phyloP scores from a whole-genome alignment of 306 rosid genomes.

The Dicorynia guianensis region DNA sequence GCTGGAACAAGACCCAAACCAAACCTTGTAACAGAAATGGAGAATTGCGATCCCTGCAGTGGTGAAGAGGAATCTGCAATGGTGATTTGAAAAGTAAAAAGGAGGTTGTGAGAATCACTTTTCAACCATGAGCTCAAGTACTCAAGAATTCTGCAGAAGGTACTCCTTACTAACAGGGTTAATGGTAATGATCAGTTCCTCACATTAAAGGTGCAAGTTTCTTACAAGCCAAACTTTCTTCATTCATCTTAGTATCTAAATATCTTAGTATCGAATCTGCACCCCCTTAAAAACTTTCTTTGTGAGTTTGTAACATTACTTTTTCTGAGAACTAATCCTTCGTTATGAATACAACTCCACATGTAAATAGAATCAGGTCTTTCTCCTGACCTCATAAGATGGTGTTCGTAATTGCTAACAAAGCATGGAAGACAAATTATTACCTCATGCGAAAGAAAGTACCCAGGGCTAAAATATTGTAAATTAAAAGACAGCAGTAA shows the following conservation, averaged over 20 bases:
- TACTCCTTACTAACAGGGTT: neutral
- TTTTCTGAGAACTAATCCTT: neutral
- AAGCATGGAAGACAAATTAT: no score
- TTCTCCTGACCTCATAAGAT: neutral
- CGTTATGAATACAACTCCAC: neutral
- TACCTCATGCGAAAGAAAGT: no score
- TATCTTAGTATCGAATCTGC: neutral
- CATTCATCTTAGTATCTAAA: neutral
- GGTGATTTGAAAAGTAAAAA: conserved; percentile 29
- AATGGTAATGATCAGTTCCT: neutral
- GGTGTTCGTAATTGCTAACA: no score
- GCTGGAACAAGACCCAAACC: conserved; percentile 91
- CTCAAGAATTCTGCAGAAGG: neutral
- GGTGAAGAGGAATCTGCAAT: conserved; percentile 59
- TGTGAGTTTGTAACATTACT: neutral
- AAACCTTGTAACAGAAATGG: conserved; percentile 70
- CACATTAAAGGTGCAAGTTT: neutral
- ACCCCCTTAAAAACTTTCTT: neutral
- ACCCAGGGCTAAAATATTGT: no score
- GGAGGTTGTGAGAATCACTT: neutral
- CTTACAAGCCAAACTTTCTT: neutral
- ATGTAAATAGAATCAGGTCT: neutral
- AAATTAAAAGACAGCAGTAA: no score
- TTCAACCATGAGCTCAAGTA: conserved; percentile 7
- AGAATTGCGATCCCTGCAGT: conserved; percentile 26